phyloP scores from a whole-genome alignment of 768 basidiomycete species.

The Lepiota subincarnata region DNA sequence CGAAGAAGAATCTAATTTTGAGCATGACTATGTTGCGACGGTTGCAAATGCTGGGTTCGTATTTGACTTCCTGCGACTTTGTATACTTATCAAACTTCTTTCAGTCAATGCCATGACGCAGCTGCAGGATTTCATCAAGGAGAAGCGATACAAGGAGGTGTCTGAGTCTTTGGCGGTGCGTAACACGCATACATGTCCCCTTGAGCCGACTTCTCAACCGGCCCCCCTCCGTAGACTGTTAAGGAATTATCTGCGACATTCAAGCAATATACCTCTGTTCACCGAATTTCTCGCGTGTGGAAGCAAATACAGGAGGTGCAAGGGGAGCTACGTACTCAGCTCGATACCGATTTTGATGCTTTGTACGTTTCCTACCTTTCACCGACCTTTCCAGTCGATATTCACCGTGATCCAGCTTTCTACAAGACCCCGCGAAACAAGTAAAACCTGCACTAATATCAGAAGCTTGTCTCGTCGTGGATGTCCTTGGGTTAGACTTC shows the following conservation, averaged over 20 bases:
- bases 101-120: slow-evolving; percentile 81
- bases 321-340: slow-evolving; percentile 70
- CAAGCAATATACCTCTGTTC: slow-evolving; percentile 73
- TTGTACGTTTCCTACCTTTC: slow-evolving; percentile 55
- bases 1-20: slow-evolving; percentile 86
- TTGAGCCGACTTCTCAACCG: slow-evolving; percentile 2
- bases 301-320: slow-evolving; percentile 79
- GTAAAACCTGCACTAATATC: slow-evolving; percentile 62
- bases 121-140: slow-evolving; percentile 71
- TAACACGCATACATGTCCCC: slow-evolving; percentile 6
- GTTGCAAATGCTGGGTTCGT: slow-evolving; percentile 89
- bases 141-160: slow-evolving; percentile 79
- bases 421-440: slow-evolving; percentile 69
- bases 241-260: slow-evolving; percentile 82
- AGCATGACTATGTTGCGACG: slow-evolving; percentile 90
- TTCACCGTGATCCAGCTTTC: slow-evolving; percentile 49
- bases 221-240: slow-evolving; percentile 55
- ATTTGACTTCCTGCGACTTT: background rate
- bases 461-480: slow-evolving; percentile 86
- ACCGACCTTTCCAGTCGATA: background rate
- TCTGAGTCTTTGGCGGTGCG: slow-evolving; percentile 73
- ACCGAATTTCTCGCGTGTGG: slow-evolving; percentile 73
- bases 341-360: slow-evolving; percentile 88
- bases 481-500: slow-evolving; percentile 84
- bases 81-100: background rate